Base-by-base conservation (phyloP, 768 basidiomycete genomes). In the Brasilioporus rufonigricans region DNA sequence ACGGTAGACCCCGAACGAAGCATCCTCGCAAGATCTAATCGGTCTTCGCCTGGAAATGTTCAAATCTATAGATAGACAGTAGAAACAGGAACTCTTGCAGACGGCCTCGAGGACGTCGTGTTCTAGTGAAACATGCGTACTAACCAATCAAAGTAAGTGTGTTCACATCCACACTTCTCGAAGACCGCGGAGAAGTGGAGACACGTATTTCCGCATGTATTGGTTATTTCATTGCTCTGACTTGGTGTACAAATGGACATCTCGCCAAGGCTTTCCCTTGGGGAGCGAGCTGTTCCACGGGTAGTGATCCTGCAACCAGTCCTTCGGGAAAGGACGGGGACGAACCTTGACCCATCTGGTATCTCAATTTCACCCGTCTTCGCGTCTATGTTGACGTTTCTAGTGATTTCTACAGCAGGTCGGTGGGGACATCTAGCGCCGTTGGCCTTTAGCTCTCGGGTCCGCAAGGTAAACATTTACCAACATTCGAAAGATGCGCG, bases 401-500 rank as follows among this genome's bases (percentile, higher is more conserved):
- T 78, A 10, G 89, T 91, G 31, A 91, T 77, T 70, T 93, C 91
- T 13, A 89, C 75, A 11, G 85, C 84, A 46, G 90, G 82, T 48
- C 72, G 70, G 21, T 79, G 77, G 45, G 78, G 76, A 67, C 91
- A 93, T 59, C 91, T 93, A 60, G 53, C 23, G 19, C 39, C 39
- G 43, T 35, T 10, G 14, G 21, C 26, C 43, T 54, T 38, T 63
- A 65, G 56, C 29, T 24, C 19, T 47, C 18, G 32, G 35, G 33
- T 19, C 14, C 29, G 11, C 10, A 60, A 64, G 27, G 39, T 16
- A 43, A 51, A 36, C 24, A 39, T 24, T 10, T 9, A 70, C 83
- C 71, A 63, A 89, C 91, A 89, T 73, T 67, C 77, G 76, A 62
- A 94, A 89, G 26, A 93, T 76, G 16, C 92, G 82, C 27, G 86